A percentile compares a stretch with the other conserved stretches of the same genome.
Evolutionary conservation across 495 filamentous ascomycete species (phyloP).

Genomic region (Margaritispora aquatica): DNA sequence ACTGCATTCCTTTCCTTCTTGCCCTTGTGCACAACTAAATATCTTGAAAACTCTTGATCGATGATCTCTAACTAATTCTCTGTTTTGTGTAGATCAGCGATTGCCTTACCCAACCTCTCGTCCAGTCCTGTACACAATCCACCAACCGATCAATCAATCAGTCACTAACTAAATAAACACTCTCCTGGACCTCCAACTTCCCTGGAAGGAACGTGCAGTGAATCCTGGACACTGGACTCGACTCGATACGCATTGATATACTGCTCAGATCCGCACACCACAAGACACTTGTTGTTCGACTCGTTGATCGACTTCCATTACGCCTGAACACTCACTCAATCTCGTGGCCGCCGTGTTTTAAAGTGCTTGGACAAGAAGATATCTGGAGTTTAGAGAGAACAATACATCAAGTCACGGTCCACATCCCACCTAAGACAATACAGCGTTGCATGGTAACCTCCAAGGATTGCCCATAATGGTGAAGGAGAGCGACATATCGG

Average conservation of each 20-base stretch:
- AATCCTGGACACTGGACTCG: background rate
- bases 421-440: background rate
- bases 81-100: slow-evolving; percentile 4
- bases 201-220: background rate
- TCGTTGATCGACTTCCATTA: too few relatives aligned
- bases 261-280: slow-evolving; percentile 3
- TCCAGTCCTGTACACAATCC: background rate
- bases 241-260: slow-evolving; percentile 9
- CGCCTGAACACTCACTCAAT: background rate
- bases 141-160: too few relatives aligned
- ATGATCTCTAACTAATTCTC: slow-evolving; percentile 12
- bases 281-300: background rate
- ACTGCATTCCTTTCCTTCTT: slow-evolving; percentile 18
- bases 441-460: slow-evolving; percentile 20
- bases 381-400: background rate
- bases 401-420: slow-evolving; percentile 1
- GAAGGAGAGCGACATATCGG: slow-evolving; percentile 43
- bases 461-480: slow-evolving; percentile 28
- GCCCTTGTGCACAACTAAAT: slow-evolving; percentile 11
- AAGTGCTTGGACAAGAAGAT: background rate
- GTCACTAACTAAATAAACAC: too few relatives aligned
- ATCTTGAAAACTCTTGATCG: background rate
- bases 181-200: background rate
- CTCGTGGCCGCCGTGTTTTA: background rate
- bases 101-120: too few relatives aligned